A percentile compares a stretch with the other conserved stretches of the same genome.
These are phyloP conservation scores for Gnomoniopsis smithogilvyi DNA, from an alignment of 2,329 filamentous ascomycete species.

Conservation along the genomic window DNA sequence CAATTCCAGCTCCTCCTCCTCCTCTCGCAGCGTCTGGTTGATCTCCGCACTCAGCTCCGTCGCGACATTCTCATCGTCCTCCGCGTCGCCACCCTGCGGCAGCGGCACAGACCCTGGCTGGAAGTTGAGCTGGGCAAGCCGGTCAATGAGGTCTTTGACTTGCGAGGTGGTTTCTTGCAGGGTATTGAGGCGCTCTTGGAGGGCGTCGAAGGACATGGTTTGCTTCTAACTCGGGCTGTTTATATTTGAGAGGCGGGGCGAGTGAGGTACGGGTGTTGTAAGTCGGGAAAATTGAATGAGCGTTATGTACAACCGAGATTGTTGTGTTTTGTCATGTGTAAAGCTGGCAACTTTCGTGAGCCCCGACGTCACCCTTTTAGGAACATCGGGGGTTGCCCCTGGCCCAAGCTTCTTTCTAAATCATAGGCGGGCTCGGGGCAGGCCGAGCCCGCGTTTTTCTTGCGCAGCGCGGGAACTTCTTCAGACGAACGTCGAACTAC, in stretches of 20 bases:
- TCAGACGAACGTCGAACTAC: neutral
- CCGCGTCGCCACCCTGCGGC: conserved; percentile 21
- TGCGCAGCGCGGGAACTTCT: neutral
- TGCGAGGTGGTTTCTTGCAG: conserved; percentile 60
- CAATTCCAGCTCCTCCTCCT: conserved; percentile 81
- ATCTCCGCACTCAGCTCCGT: conserved; percentile 79
- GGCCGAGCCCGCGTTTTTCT: conserved; percentile 2
- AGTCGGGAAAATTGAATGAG: neutral
- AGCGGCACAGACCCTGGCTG: conserved; percentile 55
- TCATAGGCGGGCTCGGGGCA: neutral
- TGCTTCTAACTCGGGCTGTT: neutral
- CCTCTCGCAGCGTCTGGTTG: conserved; percentile 69
- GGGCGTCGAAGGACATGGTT: conserved; percentile 53
- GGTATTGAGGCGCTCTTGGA: conserved; percentile 59
- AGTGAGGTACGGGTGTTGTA: neutral
- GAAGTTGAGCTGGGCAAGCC: conserved; percentile 56
- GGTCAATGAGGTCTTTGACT: conserved; percentile 56
- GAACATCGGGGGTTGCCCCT: neutral
- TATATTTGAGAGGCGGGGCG: too few relatives aligned
- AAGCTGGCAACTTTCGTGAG: conserved; percentile 1
- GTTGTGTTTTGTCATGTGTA: neutral
- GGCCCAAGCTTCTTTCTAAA: neutral
- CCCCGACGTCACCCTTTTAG: conserved; percentile 1
- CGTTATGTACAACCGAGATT: neutral
- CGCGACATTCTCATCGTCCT: conserved; percentile 50